phyloP scores from a whole-genome alignment of 2,329 filamentous ascomycete genomes.

The Colletotrichum karsti region DNA sequence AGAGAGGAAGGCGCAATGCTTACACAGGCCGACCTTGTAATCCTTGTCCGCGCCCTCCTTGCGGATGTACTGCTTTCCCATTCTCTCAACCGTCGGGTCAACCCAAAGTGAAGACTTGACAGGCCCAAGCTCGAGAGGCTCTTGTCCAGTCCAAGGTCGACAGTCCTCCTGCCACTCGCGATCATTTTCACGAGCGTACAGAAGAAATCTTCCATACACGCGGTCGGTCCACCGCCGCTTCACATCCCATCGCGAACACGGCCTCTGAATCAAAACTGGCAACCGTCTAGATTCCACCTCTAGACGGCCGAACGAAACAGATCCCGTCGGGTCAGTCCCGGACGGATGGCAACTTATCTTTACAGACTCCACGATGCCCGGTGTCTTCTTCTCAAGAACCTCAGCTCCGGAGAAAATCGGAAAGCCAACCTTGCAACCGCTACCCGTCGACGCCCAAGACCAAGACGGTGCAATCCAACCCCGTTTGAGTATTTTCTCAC shows the following conservation, averaged over 20 bases:
- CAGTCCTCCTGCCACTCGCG: background rate
- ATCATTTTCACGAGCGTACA: background rate
- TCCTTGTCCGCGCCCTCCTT: background rate
- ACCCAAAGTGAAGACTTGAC: background rate
- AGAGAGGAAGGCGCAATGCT: background rate
- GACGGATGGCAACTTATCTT: background rate
- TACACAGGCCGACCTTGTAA: background rate
- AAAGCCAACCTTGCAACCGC: conserved; percentile 1
- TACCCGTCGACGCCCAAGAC: conserved; percentile 11
- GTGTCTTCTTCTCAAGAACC: background rate
- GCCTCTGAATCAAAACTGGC: background rate
- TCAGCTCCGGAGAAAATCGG: background rate
- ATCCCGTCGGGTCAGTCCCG: background rate
- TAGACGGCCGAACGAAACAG: background rate
- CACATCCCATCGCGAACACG: background rate
- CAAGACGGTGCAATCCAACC: conserved; percentile 6
- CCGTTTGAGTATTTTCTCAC: background rate
- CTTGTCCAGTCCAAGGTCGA: background rate
- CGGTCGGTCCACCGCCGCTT: background rate
- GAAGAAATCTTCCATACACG: background rate
- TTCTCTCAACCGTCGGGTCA: background rate
- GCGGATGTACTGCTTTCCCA: background rate
- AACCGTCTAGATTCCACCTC: background rate
- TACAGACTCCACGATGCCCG: background rate
- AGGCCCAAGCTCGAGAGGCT: background rate